A percentile compares a stretch with the other conserved stretches of the same genome.
phyloP scores from a whole-genome alignment of 1,284 basidiomycete species.

The Tranzscheliella williamsii region DNA sequence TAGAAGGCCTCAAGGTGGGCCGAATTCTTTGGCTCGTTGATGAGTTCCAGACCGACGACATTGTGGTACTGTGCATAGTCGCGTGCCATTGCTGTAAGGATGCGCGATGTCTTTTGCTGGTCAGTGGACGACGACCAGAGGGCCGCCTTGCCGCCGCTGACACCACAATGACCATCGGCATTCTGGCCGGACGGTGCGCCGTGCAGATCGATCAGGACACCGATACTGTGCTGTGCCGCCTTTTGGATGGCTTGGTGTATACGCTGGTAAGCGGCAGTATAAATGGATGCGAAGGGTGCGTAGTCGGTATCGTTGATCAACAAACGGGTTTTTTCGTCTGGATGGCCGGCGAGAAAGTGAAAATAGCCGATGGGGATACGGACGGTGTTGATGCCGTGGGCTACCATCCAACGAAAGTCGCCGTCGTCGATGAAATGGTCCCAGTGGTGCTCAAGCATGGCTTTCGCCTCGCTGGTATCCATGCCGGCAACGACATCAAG shows the following conservation, averaged over 20 bases:
- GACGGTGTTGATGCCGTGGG: slow-evolving; percentile 79
- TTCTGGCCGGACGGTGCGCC: slow-evolving; percentile 71
- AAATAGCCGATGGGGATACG: slow-evolving; percentile 71
- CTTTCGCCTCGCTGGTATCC: slow-evolving; percentile 65
- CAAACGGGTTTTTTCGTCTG: slow-evolving; percentile 64
- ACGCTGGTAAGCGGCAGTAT: slow-evolving; percentile 73
- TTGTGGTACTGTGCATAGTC: slow-evolving; percentile 65
- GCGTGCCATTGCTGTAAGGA: slow-evolving; percentile 66
- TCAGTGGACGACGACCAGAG: slow-evolving; percentile 59
- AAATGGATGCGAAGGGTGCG: slow-evolving; percentile 68
- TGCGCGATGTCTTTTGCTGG: slow-evolving; percentile 65
- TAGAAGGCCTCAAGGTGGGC: slow-evolving; percentile 44
- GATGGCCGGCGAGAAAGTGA: slow-evolving; percentile 81
- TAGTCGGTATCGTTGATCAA: slow-evolving; percentile 77
- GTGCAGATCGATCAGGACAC: slow-evolving; percentile 71
- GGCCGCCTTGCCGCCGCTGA: slow-evolving; percentile 26
- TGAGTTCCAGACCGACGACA: slow-evolving; percentile 77
- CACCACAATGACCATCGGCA: slow-evolving; percentile 61
- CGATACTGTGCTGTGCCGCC: slow-evolving; percentile 71
- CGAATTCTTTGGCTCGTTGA: slow-evolving; percentile 76
- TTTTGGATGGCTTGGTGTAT: slow-evolving; percentile 72
- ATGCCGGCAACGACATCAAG: slow-evolving; percentile 73
- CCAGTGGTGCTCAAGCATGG: slow-evolving; percentile 77
- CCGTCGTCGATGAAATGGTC: slow-evolving; percentile 65
- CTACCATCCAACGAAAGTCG: slow-evolving; percentile 68